Evolutionary conservation across 2,329 filamentous ascomycete species (phyloP).

Genomic region (Penicillium capsulatum): DNA sequence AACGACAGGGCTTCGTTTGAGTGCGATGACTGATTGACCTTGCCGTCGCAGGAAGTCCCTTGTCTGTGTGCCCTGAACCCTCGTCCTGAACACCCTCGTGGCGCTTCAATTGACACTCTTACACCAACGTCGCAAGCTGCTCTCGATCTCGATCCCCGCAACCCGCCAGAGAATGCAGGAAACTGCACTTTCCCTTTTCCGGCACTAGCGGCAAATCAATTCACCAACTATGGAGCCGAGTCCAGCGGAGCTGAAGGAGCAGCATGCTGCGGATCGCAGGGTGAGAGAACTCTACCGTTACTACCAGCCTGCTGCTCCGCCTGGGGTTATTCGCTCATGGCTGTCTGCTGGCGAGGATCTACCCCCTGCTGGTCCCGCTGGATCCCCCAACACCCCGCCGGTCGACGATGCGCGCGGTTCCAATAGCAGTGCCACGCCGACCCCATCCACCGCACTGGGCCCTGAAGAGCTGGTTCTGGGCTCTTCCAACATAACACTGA

Average conservation of each 20-base stretch:
- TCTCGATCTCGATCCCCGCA: not conserved
- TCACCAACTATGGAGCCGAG: slow-evolving; percentile 1
- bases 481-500: slow-evolving; percentile 33
- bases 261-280: slow-evolving; percentile 31
- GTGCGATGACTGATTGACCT: slow-evolving; percentile 1
- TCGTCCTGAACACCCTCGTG: too few species aligned
- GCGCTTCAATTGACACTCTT: too few species aligned
- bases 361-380: slow-evolving; percentile 7
- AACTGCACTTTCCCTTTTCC: not conserved
- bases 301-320: slow-evolving; percentile 29
- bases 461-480: slow-evolving; percentile 29
- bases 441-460: slow-evolving; percentile 15
- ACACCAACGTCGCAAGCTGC: too few species aligned
- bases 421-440: slow-evolving; percentile 10
- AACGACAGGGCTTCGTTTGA: not conserved
- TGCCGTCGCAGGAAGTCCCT: not conserved
- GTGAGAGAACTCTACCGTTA: slow-evolving; percentile 41
- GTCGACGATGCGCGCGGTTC: slow-evolving; percentile 11
- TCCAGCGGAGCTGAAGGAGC: too few species aligned
- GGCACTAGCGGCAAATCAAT: slow-evolving; percentile 11
- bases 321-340: slow-evolving; percentile 14
- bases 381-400: slow-evolving; percentile 9
- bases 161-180: not conserved
- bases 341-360: slow-evolving; percentile 8
- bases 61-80: not conserved